These are phyloP conservation scores for Vaccinium corymbosum DNA, from an alignment of 148 eudicot species.

Conservation along the genomic window DNA sequence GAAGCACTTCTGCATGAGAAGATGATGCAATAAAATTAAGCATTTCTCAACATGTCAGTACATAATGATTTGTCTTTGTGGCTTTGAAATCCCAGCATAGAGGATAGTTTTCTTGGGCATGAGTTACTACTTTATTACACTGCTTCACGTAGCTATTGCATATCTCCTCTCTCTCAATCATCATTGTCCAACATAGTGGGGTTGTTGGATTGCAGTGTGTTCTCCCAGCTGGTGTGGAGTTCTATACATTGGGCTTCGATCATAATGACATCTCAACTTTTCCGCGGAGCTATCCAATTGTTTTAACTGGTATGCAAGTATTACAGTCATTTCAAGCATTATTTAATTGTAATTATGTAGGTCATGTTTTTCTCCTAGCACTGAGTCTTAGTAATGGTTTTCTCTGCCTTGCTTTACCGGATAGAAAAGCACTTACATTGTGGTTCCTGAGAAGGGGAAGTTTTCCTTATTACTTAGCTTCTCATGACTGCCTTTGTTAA, in stretches of 20 bases:
- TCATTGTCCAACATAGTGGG: not conserved
- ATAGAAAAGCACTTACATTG: not conserved
- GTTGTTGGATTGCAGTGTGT: slow-evolving; percentile 69
- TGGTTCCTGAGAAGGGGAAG: not conserved
- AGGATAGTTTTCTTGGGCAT: slow-evolving; percentile 3
- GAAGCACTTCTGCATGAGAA: not conserved
- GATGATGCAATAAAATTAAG: not conserved
- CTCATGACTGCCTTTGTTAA: too few relatives aligned
- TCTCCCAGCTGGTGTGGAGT: slow-evolving; percentile 92
- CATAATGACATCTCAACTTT: slow-evolving; percentile 49
- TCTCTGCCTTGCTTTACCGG: not conserved
- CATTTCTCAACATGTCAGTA: not conserved
- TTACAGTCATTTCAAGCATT: not conserved
- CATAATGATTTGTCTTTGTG: not conserved
- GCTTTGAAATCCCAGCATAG: not conserved
- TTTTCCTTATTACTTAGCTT: not conserved
- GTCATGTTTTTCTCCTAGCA: not conserved
- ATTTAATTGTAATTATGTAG: slow-evolving; percentile 1
- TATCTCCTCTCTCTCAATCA: not conserved
- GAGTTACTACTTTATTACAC: not conserved
- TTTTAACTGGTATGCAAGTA: slow-evolving; percentile 69
- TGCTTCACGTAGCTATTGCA: not conserved
- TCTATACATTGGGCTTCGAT: slow-evolving; percentile 61
- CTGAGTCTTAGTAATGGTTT: not conserved
- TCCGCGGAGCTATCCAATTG: slow-evolving; percentile 96